A percentile compares a stretch with the other conserved stretches of the same genome.
Conservation (phyloP, 2,329 filamentous ascomycete genomes). For the Monosporascus ibericus region DNA sequence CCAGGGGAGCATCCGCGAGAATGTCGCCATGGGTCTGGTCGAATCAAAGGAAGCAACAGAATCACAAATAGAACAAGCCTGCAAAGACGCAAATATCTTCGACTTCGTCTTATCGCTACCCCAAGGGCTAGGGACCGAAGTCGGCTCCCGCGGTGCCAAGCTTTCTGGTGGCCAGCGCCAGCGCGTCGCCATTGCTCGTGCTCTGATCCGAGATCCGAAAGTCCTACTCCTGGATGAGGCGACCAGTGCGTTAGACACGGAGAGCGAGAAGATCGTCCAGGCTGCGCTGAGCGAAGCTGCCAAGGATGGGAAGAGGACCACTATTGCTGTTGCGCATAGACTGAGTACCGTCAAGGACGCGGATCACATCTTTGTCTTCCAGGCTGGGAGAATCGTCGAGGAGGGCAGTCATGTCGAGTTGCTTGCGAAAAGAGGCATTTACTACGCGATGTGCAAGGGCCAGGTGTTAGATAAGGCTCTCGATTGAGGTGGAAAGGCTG, state of each 20-base stretch:
- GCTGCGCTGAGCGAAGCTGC: conserved; percentile 4
- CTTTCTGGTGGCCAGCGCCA: conserved; percentile 38
- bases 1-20: conserved; percentile 39
- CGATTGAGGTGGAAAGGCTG: too few species aligned
- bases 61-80: conserved; percentile 5
- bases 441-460: conserved; percentile 46
- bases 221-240: conserved; percentile 38
- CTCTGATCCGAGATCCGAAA: conserved; percentile 33
- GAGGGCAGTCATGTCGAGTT: conserved; percentile 47
- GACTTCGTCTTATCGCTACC: conserved; percentile 46
- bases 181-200: conserved; percentile 37
- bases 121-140: conserved; percentile 38
- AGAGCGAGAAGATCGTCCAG: conserved; percentile 9
- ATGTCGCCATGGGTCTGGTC: conserved; percentile 12
- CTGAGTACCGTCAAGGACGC: conserved; percentile 27
- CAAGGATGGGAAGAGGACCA: conserved; percentile 7
- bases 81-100: conserved; percentile 7
- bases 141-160: conserved; percentile 36
- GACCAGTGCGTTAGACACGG: conserved; percentile 9
- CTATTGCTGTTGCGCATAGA: conserved; percentile 19
- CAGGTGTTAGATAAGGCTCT: background rate
- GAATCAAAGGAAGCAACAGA: background rate
- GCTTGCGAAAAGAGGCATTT: conserved; percentile 45
- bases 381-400: conserved; percentile 44
- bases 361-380: conserved; percentile 53